These are phyloP conservation scores for Xylariaceae sp. DNA, from an alignment of 2,329 filamentous ascomycete genomes.

Conservation along the genomic window DNA sequence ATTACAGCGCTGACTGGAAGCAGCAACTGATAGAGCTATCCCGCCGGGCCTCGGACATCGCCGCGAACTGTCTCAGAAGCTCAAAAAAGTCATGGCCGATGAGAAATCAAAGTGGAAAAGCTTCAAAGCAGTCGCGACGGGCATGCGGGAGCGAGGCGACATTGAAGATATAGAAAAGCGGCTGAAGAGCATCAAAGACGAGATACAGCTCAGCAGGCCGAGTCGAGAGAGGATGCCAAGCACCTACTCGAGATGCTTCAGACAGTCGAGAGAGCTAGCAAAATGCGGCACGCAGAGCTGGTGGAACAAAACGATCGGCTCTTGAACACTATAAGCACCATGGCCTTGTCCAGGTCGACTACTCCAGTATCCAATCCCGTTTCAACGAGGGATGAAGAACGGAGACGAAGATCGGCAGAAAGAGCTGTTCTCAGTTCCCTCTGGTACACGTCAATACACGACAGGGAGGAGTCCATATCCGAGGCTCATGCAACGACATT, in stretches of 20 bases:
- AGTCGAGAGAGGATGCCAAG: slow-evolving; percentile 11
- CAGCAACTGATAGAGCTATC: slow-evolving; percentile 16
- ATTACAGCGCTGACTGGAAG: too few relatives aligned
- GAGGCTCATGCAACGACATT: slow-evolving; percentile 16
- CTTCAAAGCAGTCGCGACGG: slow-evolving; percentile 9
- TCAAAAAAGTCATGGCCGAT: slow-evolving; percentile 9
- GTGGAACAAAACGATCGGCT: slow-evolving; percentile 6
- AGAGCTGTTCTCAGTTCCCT: slow-evolving; percentile 13
- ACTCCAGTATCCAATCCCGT: neutral
- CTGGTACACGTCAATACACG: slow-evolving; percentile 17
- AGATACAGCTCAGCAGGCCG: slow-evolving; percentile 15
- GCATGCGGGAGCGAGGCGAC: slow-evolving; percentile 18
- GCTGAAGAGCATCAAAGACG: slow-evolving; percentile 15
- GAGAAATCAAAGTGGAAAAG: slow-evolving; percentile 18
- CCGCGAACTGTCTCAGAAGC: slow-evolving; percentile 11
- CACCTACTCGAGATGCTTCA: slow-evolving; percentile 14
- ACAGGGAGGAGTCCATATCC: slow-evolving; percentile 18
- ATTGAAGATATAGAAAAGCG: slow-evolving; percentile 17
- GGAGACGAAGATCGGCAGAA: slow-evolving; percentile 3
- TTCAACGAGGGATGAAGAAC: neutral
- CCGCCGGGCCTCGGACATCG: slow-evolving; percentile 16
- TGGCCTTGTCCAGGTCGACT: neutral
- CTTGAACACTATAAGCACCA: slow-evolving; percentile 3
- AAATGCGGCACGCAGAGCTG: slow-evolving; percentile 9
- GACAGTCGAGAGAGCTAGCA: slow-evolving; percentile 4